Percentiles rank a stretch among this genome's conserved stretches.
Conservation (phyloP, 768 basidiomycete genomes). For the Collybiopsis luxurians region DNA sequence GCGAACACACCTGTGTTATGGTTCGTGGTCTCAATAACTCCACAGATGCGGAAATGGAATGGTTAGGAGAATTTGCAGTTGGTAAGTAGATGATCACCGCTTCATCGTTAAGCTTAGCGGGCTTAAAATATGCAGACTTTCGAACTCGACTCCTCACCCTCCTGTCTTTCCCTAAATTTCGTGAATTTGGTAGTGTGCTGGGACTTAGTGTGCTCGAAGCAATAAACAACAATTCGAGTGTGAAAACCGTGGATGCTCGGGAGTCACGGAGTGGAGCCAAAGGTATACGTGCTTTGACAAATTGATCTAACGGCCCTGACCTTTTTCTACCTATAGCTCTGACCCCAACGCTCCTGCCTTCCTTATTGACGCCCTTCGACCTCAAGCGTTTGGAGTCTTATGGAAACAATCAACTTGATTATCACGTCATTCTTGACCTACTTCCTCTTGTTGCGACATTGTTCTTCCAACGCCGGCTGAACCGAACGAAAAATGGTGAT, state of each 20-base stretch:
- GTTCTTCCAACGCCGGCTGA: conserved; percentile 75
- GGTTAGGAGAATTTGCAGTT: conserved; percentile 87
- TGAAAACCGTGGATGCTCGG: conserved; percentile 40
- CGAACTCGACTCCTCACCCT: conserved; percentile 84
- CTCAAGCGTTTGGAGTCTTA: conserved; percentile 95
- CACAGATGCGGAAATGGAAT: conserved; percentile 60
- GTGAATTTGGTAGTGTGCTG: conserved; percentile 87
- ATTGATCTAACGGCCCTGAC: neutral
- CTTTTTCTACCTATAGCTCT: conserved; percentile 22
- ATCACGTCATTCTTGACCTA: conserved; percentile 92
- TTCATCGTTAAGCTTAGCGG: too few relatives aligned
- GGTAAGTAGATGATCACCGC: conserved; percentile 39
- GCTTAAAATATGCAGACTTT: conserved; percentile 88
- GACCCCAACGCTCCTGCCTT: conserved; percentile 42
- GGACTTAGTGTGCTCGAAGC: conserved; percentile 89
- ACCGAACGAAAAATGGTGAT: neutral
- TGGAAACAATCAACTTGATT: conserved; percentile 93
- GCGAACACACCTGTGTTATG: conserved; percentile 97
- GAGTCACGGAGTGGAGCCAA: conserved; percentile 25
- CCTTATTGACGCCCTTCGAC: conserved; percentile 86
- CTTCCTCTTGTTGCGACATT: conserved; percentile 79
- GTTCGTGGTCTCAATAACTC: conserved; percentile 78
- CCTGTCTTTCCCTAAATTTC: conserved; percentile 85
- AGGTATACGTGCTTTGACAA: conserved; percentile 23
- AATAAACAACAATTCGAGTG: conserved; percentile 51